Evolutionary conservation across 495 filamentous ascomycete genomes (phyloP), one percentile per base, ranked within the genome.

Genomic region (Oidiodendron maius): DNA sequence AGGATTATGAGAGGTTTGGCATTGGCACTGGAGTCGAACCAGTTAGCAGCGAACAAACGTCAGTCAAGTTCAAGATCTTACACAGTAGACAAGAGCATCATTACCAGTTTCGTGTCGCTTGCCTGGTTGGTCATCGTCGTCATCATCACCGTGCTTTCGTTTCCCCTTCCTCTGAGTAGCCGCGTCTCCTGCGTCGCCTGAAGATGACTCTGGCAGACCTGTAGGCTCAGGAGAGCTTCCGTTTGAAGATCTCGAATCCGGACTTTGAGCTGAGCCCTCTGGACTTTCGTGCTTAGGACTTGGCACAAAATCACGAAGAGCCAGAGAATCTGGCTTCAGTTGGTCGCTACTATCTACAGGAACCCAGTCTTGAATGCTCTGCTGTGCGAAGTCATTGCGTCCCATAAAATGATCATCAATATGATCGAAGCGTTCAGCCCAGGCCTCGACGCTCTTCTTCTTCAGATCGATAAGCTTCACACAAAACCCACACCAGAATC

Each of bases 401-500:
- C 74, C 75, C 30, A 63, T 68, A 41, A 86, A 91, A 60, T 95
- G 91, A 44, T 81, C 70, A 51, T 89, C 90, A 39, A 96, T 91
- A 64, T 97, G 91, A 59, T 93, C 80, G 59, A 89, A 91, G 3
- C 91, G 74, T 60, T 88, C 84, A 45, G 86, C 80, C 75, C 78
- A 81, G 0, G 81, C 84, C 13, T 72, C 76, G 2, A 74, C 53
- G 0, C 77, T 78, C 6, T 69, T 64, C 15, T 70, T 71, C 30
- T 72, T 63, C 12, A 90, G 69, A 13, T 68, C 59, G 10, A 90
- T 69, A 5, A 81, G 71, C 11, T 64, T 60, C 28, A 63, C 60
- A 60, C 91, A 96, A 59, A 96, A 95, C 0, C 91, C 91, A 56
- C 91, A 97, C 90, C 90, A 96, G 63, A 91, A 96, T 4, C 76